These are phyloP conservation scores for Gastrolobium bilobum DNA, from an alignment of 306 rosid genomes.

Conservation along the genomic window DNA sequence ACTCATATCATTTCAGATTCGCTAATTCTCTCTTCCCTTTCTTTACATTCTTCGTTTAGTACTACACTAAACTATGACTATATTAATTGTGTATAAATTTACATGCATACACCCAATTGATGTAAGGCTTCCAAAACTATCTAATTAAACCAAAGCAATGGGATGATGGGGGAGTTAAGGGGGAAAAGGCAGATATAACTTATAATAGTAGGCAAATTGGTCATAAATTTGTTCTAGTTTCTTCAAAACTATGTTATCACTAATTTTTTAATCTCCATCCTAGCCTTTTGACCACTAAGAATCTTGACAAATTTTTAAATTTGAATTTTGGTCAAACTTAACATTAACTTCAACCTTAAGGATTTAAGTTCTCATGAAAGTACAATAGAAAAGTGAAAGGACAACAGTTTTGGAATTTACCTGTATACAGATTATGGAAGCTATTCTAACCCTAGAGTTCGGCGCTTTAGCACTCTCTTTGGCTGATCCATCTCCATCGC, in stretches of 20 bases:
- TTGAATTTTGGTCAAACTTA: slow-evolving; percentile 34
- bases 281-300: slow-evolving; percentile 14
- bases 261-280: slow-evolving; percentile 21
- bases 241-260: background rate
- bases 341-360: slow-evolving; percentile 31
- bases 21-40: too few relatives aligned
- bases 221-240: slow-evolving; percentile 14
- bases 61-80: too few relatives aligned
- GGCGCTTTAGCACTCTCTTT: slow-evolving; percentile 59
- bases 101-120: background rate
- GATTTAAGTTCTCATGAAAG: slow-evolving; percentile 20
- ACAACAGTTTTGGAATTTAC: slow-evolving; percentile 55
- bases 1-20: too few relatives aligned
- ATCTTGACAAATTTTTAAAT: background rate
- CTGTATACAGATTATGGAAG: slow-evolving; percentile 90
- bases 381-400: slow-evolving; percentile 25
- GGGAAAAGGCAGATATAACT: background rate
- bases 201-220: background rate
- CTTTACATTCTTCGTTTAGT: too few relatives aligned
- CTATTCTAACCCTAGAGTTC: slow-evolving; percentile 82
- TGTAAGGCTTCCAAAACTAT: background rate
- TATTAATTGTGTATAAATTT: background rate
- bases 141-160: slow-evolving; percentile 1
- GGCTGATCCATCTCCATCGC: slow-evolving; percentile 84
- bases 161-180: background rate